These are phyloP conservation scores for Rubia occidens DNA, from an alignment of 305 asterid genomes.

Conservation along the genomic window DNA sequence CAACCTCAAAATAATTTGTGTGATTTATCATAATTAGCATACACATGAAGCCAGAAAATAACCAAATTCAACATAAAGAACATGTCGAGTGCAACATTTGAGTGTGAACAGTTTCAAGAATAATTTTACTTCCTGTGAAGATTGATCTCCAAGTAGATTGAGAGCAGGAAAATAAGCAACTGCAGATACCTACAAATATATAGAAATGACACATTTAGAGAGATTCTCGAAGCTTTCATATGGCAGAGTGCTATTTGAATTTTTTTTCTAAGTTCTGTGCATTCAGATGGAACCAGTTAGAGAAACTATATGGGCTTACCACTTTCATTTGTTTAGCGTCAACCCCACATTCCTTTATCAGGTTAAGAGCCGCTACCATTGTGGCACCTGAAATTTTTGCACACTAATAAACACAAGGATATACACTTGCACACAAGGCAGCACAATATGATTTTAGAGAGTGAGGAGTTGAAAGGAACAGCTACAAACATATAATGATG, in stretches of 20 bases:
- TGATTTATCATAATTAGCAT: too few relatives aligned
- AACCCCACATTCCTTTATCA: conserved; percentile 70
- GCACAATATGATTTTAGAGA: background rate
- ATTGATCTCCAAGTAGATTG: conserved; percentile 61
- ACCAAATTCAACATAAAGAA: conserved; percentile 4
- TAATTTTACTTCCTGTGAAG: too few relatives aligned
- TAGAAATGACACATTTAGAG: too few relatives aligned
- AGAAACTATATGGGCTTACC: conserved; percentile 35
- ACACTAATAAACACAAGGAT: background rate
- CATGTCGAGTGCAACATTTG: too few relatives aligned
- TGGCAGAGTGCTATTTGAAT: too few relatives aligned
- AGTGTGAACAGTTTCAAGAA: too few relatives aligned
- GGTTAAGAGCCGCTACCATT: conserved; percentile 66
- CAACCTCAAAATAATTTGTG: too few relatives aligned
- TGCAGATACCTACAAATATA: conserved; percentile 52
- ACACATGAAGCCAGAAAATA: conserved; percentile 73
- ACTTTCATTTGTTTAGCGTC: conserved; percentile 72
- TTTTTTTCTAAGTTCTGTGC: too few relatives aligned
- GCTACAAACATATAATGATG: too few relatives aligned
- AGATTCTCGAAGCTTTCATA: too few relatives aligned
- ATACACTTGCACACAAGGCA: background rate
- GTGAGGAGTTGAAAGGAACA: too few relatives aligned
- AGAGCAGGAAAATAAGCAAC: conserved; percentile 98
- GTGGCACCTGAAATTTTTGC: conserved; percentile 57
- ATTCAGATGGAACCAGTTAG: background rate